Base-by-base conservation (phyloP, 257 asterid species). In the Jacaranda copaia region DNA sequence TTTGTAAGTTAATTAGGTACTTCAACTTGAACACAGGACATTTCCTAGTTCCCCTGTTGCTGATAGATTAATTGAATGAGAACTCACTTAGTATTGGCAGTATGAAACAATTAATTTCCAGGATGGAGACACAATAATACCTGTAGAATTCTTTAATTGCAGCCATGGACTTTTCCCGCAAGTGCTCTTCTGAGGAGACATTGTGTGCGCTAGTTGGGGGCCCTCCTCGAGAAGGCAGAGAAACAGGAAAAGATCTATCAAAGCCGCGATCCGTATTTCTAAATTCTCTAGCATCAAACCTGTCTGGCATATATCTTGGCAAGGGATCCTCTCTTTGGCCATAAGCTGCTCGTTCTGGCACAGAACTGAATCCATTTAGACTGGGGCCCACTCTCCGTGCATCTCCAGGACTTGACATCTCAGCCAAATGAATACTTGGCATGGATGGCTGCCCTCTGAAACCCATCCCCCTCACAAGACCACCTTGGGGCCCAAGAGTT, bases 401-500 rank as follows among this genome's bases (percentile, higher is more conserved):
- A 64, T 89, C 95, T 70, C 88, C 94, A 72, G 88, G 67, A 80
- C 70, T 80, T 36, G 84, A 38, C 38, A 77, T 75, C 60, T 86
- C 93, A 83, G 85, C 70, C 45, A 80, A 74, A 35, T 73, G 84
- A 75, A 66, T 52, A 57, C 63, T 81, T 14, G 89, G 76, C 14
- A 83, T 69, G 6, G 96, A 85, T 75, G 87, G 81, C 59, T 81
- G 97, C 63, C 93, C 97, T 77, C 94, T 85, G 81, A 83, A 88
- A 79, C 88, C 88, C 93, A 90, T 92, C 71, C 97, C 96, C 74
- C 87, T 83, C 4, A 84, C 96, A 79, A 94, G 97, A 67, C 98
- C 98, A 36, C 98, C 98, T 79, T 95, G 99, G 38, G 98, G 99
- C 70, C 98, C 99, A 81, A 95, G 97, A 49, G 97, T 88, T 74